Evolutionary conservation across 2,329 filamentous ascomycete species (phyloP).

Genomic region (Venturia aucupariae): DNA sequence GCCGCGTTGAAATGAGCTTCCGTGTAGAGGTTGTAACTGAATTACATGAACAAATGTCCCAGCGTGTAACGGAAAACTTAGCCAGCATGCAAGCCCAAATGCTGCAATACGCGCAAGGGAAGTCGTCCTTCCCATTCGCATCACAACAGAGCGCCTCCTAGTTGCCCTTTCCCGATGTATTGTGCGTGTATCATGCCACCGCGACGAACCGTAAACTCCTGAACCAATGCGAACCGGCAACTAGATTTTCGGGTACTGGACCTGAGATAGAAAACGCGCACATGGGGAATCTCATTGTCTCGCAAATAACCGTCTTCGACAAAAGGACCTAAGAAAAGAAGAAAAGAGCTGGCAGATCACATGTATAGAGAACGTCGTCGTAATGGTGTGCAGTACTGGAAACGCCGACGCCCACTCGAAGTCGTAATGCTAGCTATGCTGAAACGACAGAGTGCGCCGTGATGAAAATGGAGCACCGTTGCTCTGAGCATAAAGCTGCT

Average conservation of each 20-base stretch:
- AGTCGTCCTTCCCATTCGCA: background rate
- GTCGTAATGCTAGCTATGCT: background rate
- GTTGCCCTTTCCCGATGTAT: background rate
- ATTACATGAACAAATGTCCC: too few relatives aligned
- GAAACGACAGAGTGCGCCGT: background rate
- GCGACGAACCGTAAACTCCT: slow-evolving; percentile 6
- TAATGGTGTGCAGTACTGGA: background rate
- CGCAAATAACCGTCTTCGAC: background rate
- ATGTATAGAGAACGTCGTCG: background rate
- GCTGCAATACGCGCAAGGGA: background rate
- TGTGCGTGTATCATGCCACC: background rate
- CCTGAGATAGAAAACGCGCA: slow-evolving; percentile 5
- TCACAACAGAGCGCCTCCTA: background rate
- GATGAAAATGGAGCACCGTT: background rate
- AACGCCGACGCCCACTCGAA: background rate
- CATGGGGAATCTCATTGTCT: slow-evolving; percentile 9
- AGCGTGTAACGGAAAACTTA: too few relatives aligned
- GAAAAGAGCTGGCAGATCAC: background rate
- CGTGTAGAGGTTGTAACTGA: too few relatives aligned
- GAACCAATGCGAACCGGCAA: slow-evolving; percentile 2
- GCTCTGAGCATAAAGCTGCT: background rate
- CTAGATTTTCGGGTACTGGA: background rate
- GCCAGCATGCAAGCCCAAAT: background rate
- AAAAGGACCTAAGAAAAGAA: background rate
- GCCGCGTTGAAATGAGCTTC: too few relatives aligned